Base-by-base conservation (phyloP, 2,329 filamentous ascomycete species). In the Colletotrichum cuscutae region DNA sequence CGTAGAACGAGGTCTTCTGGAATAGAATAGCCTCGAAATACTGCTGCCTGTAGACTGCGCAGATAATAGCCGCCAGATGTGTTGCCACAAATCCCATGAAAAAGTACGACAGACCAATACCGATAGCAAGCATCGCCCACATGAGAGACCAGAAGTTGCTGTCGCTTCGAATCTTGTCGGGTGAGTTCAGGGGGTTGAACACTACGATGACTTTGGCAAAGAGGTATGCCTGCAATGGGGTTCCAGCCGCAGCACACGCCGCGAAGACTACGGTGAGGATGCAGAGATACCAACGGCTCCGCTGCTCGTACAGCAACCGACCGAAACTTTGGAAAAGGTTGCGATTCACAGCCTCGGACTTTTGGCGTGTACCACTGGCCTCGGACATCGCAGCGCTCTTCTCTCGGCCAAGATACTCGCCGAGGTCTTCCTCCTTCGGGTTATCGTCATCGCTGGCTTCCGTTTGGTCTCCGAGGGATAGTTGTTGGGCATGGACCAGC, bases 71-170 rank as follows among this genome's bases (percentile, higher is more conserved):
- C 62, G 88, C 84, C 69, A 89, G 79, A 15, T 82, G 81, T 1
- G 84, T 88, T 1, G 89, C 81, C 4, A 83, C 78, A 58, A 78
- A 81, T 0, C 83, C 84, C 7, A 89, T 81, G 26, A 84, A 71
- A 74, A 89, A 89, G 78, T 92, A 92, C 19, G 85, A 81, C 0
- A 88, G 2, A 1, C 88, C 89, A 11, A 87, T 81, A 11, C 81
- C 86, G 5, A 88, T 82, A 2, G 90, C 91, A 32, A 92, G 82
- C 0, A 90, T 80, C 24, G 89, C 84, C 84, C 91, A 93, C 89
- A 93, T 93, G 72, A 91, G 84, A 0, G 90, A 87, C 89, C 89
- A 93, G 78, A 92, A 92, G 63, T 88, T 85, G 37, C 86, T 86
- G 53, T 85, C 81, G 1, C 82, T 79, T 54, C 80, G 76, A 59